A percentile compares a stretch with the other conserved stretches of the same genome.
These are phyloP conservation scores for Calendula officinalis DNA, from an alignment of 129 eudicot species.

Conservation along the genomic window DNA sequence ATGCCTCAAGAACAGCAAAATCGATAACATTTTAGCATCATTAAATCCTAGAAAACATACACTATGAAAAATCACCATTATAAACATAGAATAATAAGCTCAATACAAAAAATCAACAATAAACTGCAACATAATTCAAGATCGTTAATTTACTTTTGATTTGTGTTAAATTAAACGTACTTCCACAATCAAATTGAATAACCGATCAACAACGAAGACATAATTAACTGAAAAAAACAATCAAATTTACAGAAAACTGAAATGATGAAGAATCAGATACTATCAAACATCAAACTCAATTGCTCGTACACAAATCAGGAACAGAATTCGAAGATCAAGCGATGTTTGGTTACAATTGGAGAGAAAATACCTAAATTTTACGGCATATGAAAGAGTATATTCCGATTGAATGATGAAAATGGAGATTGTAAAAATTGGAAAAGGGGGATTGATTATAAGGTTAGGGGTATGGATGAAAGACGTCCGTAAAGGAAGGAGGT, in stretches of 20 bases:
- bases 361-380: constrained; percentile 13
- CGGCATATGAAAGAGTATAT: constrained; percentile 11
- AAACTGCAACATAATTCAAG: constrained; percentile 2
- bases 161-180: background rate
- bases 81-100: background rate
- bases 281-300: background rate
- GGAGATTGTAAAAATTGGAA: background rate
- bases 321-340: background rate
- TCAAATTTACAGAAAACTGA: background rate
- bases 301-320: background rate
- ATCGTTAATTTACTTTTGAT: background rate
- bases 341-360: background rate
- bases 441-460: constrained; percentile 6
- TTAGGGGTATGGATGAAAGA: background rate
- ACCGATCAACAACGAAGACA: background rate
- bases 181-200: background rate
- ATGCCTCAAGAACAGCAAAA: background rate
- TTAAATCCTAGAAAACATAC: background rate
- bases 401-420: constrained; percentile 6
- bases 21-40: background rate
- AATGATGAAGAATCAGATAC: background rate
- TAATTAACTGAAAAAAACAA: background rate
- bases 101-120: background rate
- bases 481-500: background rate
- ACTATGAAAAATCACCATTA: background rate